Base-by-base conservation (phyloP, 805 yeast species). In the Candida ficus region DNA sequence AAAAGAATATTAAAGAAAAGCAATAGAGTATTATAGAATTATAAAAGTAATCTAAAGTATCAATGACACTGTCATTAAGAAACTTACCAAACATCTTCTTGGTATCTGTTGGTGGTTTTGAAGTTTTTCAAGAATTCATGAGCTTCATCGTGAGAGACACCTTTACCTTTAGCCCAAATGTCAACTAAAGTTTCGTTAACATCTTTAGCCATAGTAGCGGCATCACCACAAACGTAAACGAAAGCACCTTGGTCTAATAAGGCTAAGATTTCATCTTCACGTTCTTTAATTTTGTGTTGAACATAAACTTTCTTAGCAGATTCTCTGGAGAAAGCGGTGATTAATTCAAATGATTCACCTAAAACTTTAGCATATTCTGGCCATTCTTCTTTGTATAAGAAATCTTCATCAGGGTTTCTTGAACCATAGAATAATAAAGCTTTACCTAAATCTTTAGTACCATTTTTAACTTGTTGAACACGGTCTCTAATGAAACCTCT, bases 221-320 rank as follows among this genome's bases (percentile, higher is more conserved):
- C 98, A 67, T 93, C 98, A 60, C 98, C 99, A 73, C 99, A 91
- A 29, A 91, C 95, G 61, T 93, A 91, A 50, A 91, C 74, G 61
- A 80, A 84, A 0, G 96, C 98, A 43, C 96, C 96, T 35, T 76
- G 67, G 52, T 79, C 77, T 41, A 84, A 63, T 35, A 68, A 46
- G 20, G 56, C 47, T 34, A 55, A 49, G 29, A 80, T 60, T 20
- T 66, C 58, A 37, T 61, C 55, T 48, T 74, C 67, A 49, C 72
- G 57, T 54, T 80, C 84, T 36, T 61, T 51, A 50, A 93, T 58
- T 48, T 75, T 77, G 58, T 93, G 82, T 67, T 91, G 99, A 42
- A 91, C 99, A 54, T 91, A 91, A 14, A 81, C 82, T 44, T 69
- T 70, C 59, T 75, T 75, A 11, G 68, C 52, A 9, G 71, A 65